Conservation (phyloP, 2,329 filamentous ascomycete genomes). For the Nemania sp. region DNA sequence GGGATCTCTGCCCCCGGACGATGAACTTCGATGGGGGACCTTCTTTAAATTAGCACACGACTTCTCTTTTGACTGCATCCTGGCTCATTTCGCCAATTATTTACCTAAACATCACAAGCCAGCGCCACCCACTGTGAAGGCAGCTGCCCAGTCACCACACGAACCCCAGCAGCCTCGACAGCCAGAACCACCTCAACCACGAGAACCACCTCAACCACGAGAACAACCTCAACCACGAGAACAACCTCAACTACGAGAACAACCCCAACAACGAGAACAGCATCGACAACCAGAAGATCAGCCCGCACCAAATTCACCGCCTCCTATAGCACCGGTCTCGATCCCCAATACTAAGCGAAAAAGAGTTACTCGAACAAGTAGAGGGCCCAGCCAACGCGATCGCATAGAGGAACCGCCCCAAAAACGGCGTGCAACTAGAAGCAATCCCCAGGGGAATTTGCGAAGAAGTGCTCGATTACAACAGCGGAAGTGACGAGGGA, state of each 20-base stretch:
- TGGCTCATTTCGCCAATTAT: constrained; percentile 22
- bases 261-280: background rate
- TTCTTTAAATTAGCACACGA: background rate
- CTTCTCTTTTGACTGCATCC: constrained; percentile 28
- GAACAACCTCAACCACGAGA: background rate
- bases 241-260: background rate
- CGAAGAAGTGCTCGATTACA: constrained; percentile 30
- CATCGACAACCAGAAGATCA: background rate
- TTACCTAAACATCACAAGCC: background rate
- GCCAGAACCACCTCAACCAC: background rate
- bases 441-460: background rate
- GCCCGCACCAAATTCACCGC: background rate
- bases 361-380: background rate
- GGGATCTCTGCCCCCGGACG: background rate
- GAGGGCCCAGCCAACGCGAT: background rate
- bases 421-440: background rate
- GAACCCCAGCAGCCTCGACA: background rate
- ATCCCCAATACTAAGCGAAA: background rate
- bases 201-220: background rate
- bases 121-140: background rate
- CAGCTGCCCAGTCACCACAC: background rate
- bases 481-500: background rate
- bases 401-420: constrained; percentile 22
- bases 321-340: background rate
- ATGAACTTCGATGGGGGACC: background rate